Conservation (phyloP, 1,139 yeast genomes). For the Lodderomyces elongisporus region DNA sequence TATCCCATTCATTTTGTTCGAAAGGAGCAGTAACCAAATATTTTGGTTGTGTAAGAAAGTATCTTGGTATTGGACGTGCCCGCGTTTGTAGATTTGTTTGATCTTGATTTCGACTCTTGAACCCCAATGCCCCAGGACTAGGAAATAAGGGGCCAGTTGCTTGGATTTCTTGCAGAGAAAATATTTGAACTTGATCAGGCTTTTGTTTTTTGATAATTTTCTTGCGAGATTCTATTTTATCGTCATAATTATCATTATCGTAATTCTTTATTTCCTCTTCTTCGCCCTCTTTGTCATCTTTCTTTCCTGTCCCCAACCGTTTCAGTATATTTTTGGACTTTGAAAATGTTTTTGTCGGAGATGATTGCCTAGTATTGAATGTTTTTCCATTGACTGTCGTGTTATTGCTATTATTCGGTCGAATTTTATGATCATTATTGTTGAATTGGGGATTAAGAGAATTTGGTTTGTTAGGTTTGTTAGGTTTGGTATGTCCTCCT, state of each 20-base stretch:
- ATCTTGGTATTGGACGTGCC: slow-evolving; percentile 36
- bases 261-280: slow-evolving; percentile 1
- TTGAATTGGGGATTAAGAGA: too few relatives aligned
- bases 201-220: slow-evolving; percentile 21
- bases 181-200: slow-evolving; percentile 19
- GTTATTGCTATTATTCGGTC: too few relatives aligned
- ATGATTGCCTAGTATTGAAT: too few relatives aligned
- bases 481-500: too few relatives aligned
- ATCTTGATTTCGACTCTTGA: slow-evolving; percentile 10
- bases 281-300: slow-evolving; percentile 6
- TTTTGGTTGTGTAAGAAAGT: slow-evolving; percentile 34
- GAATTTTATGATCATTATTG: too few relatives aligned
- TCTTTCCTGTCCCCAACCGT: too few relatives aligned
- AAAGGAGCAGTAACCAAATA: slow-evolving; percentile 32
- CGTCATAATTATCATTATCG: slow-evolving; percentile 1
- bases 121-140: slow-evolving; percentile 30
- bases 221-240: slow-evolving; percentile 16
- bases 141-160: slow-evolving; percentile 26
- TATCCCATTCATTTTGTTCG: slow-evolving; percentile 38
- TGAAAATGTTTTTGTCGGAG: too few relatives aligned
- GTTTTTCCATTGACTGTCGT: too few relatives aligned
- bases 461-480: too few relatives aligned
- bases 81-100: too few relatives aligned
- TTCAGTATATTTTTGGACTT: slow-evolving; percentile 1
- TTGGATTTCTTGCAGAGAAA: slow-evolving; percentile 18